Base-by-base conservation (phyloP, 805 yeast species). In the Ogataea populi-albae region DNA sequence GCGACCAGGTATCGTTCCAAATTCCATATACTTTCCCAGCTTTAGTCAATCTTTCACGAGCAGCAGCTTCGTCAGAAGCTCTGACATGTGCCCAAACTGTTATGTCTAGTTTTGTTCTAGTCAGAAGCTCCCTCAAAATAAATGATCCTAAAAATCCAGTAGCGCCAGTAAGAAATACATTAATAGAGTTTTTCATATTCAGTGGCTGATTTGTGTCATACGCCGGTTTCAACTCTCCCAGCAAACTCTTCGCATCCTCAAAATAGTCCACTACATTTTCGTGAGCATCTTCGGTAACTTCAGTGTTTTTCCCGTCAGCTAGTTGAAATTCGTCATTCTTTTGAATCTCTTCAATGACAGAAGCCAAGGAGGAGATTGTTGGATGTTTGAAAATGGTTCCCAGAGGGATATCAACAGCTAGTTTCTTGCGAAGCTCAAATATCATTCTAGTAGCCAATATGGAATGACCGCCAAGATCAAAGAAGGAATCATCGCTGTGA, bases 381-480 rank as follows among this genome's bases (percentile, higher is more conserved):
- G 98, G 97, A 54, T 78, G 75, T 57, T 84, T 85, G 74, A 89
- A 94, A 43, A 94, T 82, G 5, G 84, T 79, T 3, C 96, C 96
- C 43, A 93, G 68, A 17, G 98, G 97, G 35, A 93, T 68, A 42
- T 88, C 95, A 26, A 89, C 74, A 26, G 77, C 73, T 41, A 89
- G 68, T 47, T 73, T 74, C 65, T 84, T 82, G 59, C 97, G 77
- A 49, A 93, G 74, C 48, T 85, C 89, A 54, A 93, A 93, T 43
- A 93, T 91, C 96, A 93, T 88, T 58, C 94, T 77, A 0, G 99
- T 94, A 6, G 98, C 98, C 45, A 93, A 69, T 52, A 93, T 91
- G 1, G 98, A 91, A 62, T 93, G 99, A 2, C 99, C 99, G 40
- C 99, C 99, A 35, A 94, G 67, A 57, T 93, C 99, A 55, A 93